Evolutionary conservation across 1,139 yeast species (phyloP), one percentile per base, ranked within the genome.

Genomic region (Hansenula sp.): DNA sequence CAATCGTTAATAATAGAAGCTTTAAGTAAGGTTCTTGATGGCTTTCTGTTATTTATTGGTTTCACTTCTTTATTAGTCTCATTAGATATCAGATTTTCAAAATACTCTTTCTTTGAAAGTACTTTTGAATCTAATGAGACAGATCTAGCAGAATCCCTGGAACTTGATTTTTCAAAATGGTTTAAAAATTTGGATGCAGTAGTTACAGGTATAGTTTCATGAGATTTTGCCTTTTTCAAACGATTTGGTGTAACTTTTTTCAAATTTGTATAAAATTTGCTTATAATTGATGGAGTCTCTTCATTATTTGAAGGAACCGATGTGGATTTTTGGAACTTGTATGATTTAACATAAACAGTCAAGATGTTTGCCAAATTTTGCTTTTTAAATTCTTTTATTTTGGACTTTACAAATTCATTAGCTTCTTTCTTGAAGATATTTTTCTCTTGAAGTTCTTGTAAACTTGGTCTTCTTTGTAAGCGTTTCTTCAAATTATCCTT

Each of bases 21-120:
- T 19, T 38, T 51, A 17, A 52, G 29, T 3, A 50, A 37, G 6
- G 53, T 51, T 26, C 47, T 46, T 13, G 50, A 47, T 2, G 50
- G 53, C 30, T 44, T 48, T 13, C 42, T 32, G 5, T n/a, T 17
- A 17, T 21, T 6, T 6, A 10, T 28, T 6, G 36, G 18, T 20
- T 13, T 21, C 16, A 14, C 16, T n/a, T 5, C 22, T 10, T 14
- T 3, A 4, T 12, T n/a, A 14, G 8, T 10, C 2, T 31, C 20
- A 18, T 33, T 13, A 7, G 10, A 30, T 2, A 33, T 29, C n/a
- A 46, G 19, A 11, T 41, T 42, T 32, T 48, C 52, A 28, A 48
- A 48, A 29, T 38, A 48, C 13, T 42, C 37, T 32, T 40, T 45
- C 9, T 32, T 34, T 9, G 38, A 34, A 10, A 27, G 29, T 2